Base-by-base conservation (phyloP, 495 filamentous ascomycete genomes). In the Daldinia decipiens region DNA sequence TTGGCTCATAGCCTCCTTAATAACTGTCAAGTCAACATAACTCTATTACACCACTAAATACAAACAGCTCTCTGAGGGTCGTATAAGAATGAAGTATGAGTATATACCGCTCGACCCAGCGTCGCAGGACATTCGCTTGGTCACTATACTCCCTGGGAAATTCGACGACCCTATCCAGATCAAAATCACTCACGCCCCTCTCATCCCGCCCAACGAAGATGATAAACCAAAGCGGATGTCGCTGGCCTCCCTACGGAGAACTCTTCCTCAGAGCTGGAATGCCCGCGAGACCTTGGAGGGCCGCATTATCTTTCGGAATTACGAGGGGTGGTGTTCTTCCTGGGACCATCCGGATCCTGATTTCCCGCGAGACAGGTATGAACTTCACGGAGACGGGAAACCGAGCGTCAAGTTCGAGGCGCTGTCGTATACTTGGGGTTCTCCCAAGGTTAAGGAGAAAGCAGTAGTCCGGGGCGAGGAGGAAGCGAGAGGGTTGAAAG, bases 321-420 rank as follows among this genome's bases (percentile, higher is more conserved):
- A 32, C 5, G 17, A 45, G 0, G 47, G 34, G 1, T n/a, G 1
- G 13, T 34, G 11, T 15, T 38, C 58, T 4, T 32, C 61, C 32
- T 70, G 67, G 67, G 53, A 19, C 52, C 67, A 70, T 39, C 67
- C 67, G 9, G 47, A 70, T 32, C 67, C 67, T 15, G 27, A 29
- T 9, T 19, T 65, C 24, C 43, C 54, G 3, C 54, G 55, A 1
- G 26, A 43, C 1, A 19, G 21, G 7, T 70, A 65, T 19, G 54
- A 65, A 8, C 24, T 31, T 47, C 29, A 53, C 12, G 6, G 59
- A 27, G 0, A 12, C 1, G 34, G 5, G 8, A 9, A 31, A 5
- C 9, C 61, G 24, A n/a, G 36, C 2, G n/a, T 54, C 0, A 21
- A 31, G 21, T 70, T 59, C 12, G 61, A 70, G 55, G 67, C 67